These are phyloP conservation scores for Neurospora sp. DNA, from an alignment of 495 filamentous ascomycete genomes.

Conservation along the genomic window DNA sequence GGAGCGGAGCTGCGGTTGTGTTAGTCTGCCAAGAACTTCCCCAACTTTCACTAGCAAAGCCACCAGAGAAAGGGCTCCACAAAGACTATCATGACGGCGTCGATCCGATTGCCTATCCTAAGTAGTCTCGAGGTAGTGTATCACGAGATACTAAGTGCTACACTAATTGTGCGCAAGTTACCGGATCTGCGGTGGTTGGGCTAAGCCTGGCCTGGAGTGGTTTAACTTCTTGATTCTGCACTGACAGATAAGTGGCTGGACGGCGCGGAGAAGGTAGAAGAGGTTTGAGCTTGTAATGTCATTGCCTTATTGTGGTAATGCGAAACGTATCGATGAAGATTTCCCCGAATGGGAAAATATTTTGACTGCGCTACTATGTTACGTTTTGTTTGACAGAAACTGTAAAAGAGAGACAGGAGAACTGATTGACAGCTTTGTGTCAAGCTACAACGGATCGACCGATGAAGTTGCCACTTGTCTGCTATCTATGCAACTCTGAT, in stretches of 20 bases:
- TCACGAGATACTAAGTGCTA: background rate
- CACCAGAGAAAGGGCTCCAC: background rate
- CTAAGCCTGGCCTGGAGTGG: background rate
- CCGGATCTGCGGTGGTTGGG: background rate
- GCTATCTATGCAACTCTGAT: background rate
- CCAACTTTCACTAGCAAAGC: background rate
- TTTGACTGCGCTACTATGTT: background rate
- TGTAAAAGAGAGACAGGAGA: background rate
- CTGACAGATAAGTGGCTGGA: background rate
- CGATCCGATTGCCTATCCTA: background rate
- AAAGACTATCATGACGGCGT: background rate
- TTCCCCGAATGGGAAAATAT: background rate
- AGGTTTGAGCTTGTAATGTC: background rate
- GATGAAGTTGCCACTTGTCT: background rate
- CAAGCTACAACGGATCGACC: background rate
- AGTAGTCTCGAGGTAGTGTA: background rate
- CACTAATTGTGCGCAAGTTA: background rate
- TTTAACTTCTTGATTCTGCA: background rate
- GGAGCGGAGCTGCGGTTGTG: background rate
- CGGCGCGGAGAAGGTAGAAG: background rate
- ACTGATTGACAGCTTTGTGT: background rate
- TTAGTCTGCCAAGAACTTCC: background rate
- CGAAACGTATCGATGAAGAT: background rate
- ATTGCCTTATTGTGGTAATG: background rate
- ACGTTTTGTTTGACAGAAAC: background rate